Percentiles rank a stretch among this genome's conserved stretches.
phyloP scores from a whole-genome alignment of 805 yeast species.

The Cyberlindnera mrakii region DNA sequence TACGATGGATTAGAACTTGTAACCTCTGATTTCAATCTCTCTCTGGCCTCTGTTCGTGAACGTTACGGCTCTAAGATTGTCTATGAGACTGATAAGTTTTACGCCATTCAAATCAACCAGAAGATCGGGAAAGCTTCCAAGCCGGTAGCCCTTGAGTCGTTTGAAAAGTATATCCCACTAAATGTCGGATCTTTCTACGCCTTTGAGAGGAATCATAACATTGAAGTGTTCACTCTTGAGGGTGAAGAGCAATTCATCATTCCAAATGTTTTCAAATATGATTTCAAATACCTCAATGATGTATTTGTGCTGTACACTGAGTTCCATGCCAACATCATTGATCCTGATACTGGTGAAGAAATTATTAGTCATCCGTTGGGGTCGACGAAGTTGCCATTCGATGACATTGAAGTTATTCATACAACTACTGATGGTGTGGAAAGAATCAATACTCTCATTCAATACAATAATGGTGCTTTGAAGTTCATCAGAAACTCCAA shows the following conservation, averaged over 20 bases:
- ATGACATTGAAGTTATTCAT: conserved; percentile 3
- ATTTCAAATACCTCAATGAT: conserved; percentile 11
- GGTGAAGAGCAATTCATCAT: conserved; percentile 14
- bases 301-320: conserved; percentile 19
- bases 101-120: conserved; percentile 8
- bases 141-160: conserved; percentile 3
- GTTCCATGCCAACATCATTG: conserved; percentile 17
- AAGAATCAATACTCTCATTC: conserved; percentile 9
- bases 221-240: conserved; percentile 13
- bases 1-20: conserved; percentile 9
- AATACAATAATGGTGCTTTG: conserved; percentile 9
- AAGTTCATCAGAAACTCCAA: conserved; percentile 7
- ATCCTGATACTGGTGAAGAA: conserved; percentile 22
- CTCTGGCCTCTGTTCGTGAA: conserved; percentile 15
- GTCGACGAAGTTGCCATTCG: conserved; percentile 8
- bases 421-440: conserved; percentile 13
- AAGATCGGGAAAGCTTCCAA: conserved; percentile 8
- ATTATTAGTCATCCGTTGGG: conserved; percentile 15
- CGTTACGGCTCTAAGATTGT: conserved; percentile 21
- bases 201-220: conserved; percentile 15
- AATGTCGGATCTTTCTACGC: conserved; percentile 15
- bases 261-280: conserved; percentile 18
- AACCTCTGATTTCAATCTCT: conserved; percentile 6
- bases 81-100: conserved; percentile 5
- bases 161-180: conserved; percentile 14